Percentiles rank a stretch among this genome's conserved stretches.
Conservation (phyloP, 1,284 basidiomycete genomes). For the Uromyces viciae-fabae region DNA sequence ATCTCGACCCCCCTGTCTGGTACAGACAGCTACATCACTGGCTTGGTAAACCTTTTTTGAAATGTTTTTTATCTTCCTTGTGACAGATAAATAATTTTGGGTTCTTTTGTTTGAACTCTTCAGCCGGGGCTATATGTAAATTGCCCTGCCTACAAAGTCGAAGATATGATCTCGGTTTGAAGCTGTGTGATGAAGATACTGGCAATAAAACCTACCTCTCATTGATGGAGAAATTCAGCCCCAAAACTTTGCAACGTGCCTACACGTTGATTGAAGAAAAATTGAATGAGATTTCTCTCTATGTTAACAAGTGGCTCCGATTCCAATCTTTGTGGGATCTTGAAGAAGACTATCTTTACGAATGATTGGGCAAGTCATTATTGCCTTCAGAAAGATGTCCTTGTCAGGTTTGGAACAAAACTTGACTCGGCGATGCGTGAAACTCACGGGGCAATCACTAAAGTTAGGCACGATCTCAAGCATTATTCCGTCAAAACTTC, state of each 20-base stretch:
- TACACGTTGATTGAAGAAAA: slow-evolving; percentile 83
- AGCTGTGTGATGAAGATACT: slow-evolving; percentile 52
- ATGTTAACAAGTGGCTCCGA: slow-evolving; percentile 94
- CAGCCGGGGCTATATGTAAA: slow-evolving; percentile 84
- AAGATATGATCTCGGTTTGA: slow-evolving; percentile 88
- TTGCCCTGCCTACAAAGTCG: slow-evolving; percentile 84
- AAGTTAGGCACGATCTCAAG: slow-evolving; percentile 90
- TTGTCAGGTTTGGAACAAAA: slow-evolving; percentile 85
- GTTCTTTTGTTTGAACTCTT: not conserved
- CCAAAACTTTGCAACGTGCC: slow-evolving; percentile 71
- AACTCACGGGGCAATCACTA: slow-evolving; percentile 83
- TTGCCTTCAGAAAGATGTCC: slow-evolving; percentile 85
- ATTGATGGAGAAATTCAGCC: slow-evolving; percentile 73
- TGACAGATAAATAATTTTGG: too few relatives aligned
- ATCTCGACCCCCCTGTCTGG: slow-evolving; percentile 93
- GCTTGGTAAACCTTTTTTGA: slow-evolving; percentile 63
- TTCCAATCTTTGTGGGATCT: slow-evolving; percentile 99
- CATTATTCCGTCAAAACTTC: slow-evolving; percentile 62
- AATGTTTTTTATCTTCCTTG: too few relatives aligned
- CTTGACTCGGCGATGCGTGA: slow-evolving; percentile 92
- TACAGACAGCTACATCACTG: slow-evolving; percentile 83
- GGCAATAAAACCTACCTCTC: slow-evolving; percentile 64
- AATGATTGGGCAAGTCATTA: slow-evolving; percentile 65
- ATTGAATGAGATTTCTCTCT: slow-evolving; percentile 76
- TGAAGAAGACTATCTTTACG: slow-evolving; percentile 92